These are phyloP conservation scores for Pseudonitzschia multistriata DNA, from an alignment of 108 stramenopile species.

Conservation along the genomic window DNA sequence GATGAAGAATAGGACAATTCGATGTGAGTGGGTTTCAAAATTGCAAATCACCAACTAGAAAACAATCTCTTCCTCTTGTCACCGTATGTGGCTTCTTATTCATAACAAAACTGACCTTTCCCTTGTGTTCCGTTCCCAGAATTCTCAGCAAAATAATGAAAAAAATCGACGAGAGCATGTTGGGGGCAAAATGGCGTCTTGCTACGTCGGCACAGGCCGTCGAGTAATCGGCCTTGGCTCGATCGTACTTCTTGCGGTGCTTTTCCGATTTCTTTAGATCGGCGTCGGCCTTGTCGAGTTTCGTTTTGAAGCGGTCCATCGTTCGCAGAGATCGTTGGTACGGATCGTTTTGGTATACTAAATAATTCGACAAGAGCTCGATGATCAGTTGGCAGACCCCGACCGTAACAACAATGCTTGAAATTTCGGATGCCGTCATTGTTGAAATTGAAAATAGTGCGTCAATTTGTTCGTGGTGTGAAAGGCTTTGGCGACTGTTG, in stretches of 20 bases:
- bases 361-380: constrained; percentile 51
- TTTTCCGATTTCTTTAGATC: constrained; percentile 28
- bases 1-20: not conserved
- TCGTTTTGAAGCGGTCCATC: constrained; percentile 54
- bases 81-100: too few relatives aligned
- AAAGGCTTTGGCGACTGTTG: too few relatives aligned
- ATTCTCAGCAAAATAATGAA: constrained; percentile 76
- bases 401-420: constrained; percentile 59
- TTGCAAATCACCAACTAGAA: too few relatives aligned
- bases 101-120: constrained; percentile 40
- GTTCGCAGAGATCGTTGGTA: constrained; percentile 50
- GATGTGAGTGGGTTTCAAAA: not conserved
- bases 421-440: constrained; percentile 73
- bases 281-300: constrained; percentile 42
- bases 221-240: constrained; percentile 55
- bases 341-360: constrained; percentile 52
- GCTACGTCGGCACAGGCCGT: constrained; percentile 54
- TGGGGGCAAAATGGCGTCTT: constrained; percentile 46
- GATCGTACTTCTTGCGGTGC: constrained; percentile 42
- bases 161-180: constrained; percentile 47
- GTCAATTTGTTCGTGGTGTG: too few relatives aligned
- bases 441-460: too few relatives aligned
- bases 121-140: constrained; percentile 66
- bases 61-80: too few relatives aligned
- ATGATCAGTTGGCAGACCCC: constrained; percentile 50